Evolutionary conservation across 2,329 filamentous ascomycete genomes (phyloP).

Genomic region (Pestalotiopsis fici): DNA sequence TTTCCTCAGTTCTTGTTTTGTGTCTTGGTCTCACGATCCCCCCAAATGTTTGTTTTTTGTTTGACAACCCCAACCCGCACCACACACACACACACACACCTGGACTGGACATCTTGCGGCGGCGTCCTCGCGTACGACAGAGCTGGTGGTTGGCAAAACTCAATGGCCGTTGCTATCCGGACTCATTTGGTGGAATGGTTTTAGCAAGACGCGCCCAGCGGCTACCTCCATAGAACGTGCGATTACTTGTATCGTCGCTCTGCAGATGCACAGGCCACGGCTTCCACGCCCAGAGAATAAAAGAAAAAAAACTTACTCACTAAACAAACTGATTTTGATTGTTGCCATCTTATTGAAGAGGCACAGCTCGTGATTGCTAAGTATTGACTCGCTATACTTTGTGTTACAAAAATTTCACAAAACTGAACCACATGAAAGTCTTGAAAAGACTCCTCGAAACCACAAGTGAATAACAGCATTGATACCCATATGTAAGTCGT

Average conservation of each 20-base stretch:
- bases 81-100: neutral
- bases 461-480: too few species aligned
- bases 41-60: slow-evolving; percentile 3
- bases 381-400: too few species aligned
- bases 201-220: neutral
- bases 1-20: slow-evolving; percentile 8
- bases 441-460: too few species aligned
- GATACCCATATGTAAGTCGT: too few species aligned
- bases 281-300: slow-evolving; percentile 1
- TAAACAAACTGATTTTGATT: neutral
- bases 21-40: slow-evolving; percentile 8
- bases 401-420: too few species aligned
- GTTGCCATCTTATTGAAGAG: neutral
- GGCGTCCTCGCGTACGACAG: slow-evolving; percentile 4
- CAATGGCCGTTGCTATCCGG: neutral
- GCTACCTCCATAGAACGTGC: neutral
- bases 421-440: too few species aligned
- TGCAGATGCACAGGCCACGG: neutral
- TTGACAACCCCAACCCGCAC: slow-evolving; percentile 5
- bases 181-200: neutral
- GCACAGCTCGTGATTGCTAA: too few species aligned
- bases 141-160: neutral
- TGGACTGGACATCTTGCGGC: slow-evolving; percentile 3
- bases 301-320: neutral
- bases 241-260: neutral